A percentile compares a stretch with the other conserved stretches of the same genome.
phyloP scores from a whole-genome alignment of 805 yeast genomes.

The Myxozyma lipomycoides region DNA sequence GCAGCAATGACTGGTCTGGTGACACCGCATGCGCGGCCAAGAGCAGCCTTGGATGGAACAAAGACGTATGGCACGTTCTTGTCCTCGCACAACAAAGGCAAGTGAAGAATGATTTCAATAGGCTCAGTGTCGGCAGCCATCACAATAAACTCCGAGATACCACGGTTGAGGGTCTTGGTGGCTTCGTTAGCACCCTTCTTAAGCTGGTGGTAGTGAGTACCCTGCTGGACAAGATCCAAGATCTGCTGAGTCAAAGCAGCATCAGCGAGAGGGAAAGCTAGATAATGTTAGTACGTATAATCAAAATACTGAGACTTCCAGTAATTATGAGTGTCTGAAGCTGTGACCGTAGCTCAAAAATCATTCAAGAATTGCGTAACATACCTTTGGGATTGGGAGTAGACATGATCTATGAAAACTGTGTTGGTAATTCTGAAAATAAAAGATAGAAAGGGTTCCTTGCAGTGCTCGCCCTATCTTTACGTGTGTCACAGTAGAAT shows the following conservation, averaged over 20 bases:
- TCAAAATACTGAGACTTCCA: no score
- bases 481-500: neutral
- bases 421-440: neutral
- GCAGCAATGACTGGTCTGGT: slow-evolving; percentile 99
- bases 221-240: slow-evolving; percentile 96
- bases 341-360: no score
- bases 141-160: slow-evolving; percentile 27
- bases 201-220: slow-evolving; percentile 95
- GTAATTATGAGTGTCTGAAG: no score
- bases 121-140: slow-evolving; percentile 99
- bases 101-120: slow-evolving; percentile 93
- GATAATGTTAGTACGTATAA: slow-evolving; percentile 47
- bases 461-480: slow-evolving; percentile 38
- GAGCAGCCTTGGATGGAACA: slow-evolving; percentile 96
- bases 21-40: slow-evolving; percentile 99
- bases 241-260: slow-evolving; percentile 93
- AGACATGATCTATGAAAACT: slow-evolving; percentile 49
- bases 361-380: neutral
- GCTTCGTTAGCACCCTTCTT: slow-evolving; percentile 98
- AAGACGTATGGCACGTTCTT: slow-evolving; percentile 99
- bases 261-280: slow-evolving; percentile 98
- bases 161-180: slow-evolving; percentile 29
- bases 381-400: slow-evolving; percentile 82
- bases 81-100: slow-evolving; percentile 97
- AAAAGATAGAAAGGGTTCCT: slow-evolving; percentile 35